Percentiles rank a stretch among this genome's conserved stretches.
Evolutionary conservation across 768 basidiomycete genomes (phyloP).

Genomic region (Kwoniella bestiolae): DNA sequence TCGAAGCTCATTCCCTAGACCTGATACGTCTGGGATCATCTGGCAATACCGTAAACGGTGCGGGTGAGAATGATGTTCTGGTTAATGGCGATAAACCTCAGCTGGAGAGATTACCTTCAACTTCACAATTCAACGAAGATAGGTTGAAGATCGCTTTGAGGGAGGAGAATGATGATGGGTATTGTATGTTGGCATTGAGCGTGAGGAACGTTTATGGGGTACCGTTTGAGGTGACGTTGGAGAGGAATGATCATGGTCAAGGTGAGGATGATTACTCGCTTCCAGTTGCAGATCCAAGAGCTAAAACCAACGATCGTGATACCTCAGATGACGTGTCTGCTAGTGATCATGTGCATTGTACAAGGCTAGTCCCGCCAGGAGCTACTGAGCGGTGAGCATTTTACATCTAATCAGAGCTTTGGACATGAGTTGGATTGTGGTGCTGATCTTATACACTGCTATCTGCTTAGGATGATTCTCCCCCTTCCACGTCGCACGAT

Average conservation of each 20-base stretch:
- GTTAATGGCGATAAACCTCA: background rate
- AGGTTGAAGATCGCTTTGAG: constrained; percentile 31
- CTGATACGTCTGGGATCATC: constrained; percentile 66
- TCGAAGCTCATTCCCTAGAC: constrained; percentile 83
- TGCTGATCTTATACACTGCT: background rate
- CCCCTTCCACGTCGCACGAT: constrained; percentile 70
- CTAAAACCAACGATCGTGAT: too few relatives aligned
- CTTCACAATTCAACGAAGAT: constrained; percentile 3
- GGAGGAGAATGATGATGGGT: constrained; percentile 63
- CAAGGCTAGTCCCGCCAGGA: constrained; percentile 79
- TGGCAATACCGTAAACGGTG: too few relatives aligned
- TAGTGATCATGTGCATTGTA: constrained; percentile 28
- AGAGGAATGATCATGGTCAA: constrained; percentile 57
- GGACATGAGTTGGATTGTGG: too few relatives aligned
- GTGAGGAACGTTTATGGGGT: constrained; percentile 89
- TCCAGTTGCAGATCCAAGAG: too few relatives aligned
- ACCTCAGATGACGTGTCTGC: too few relatives aligned
- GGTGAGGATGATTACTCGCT: background rate
- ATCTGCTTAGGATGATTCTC: constrained; percentile 35
- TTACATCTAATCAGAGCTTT: too few relatives aligned
- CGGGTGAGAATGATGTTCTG: background rate
- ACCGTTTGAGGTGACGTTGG: constrained; percentile 86
- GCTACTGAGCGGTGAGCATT: constrained; percentile 74
- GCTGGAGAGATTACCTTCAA: background rate
- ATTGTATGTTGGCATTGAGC: constrained; percentile 87